phyloP scores from a whole-genome alignment of 768 basidiomycete species.

The Suillus cothurnatus region DNA sequence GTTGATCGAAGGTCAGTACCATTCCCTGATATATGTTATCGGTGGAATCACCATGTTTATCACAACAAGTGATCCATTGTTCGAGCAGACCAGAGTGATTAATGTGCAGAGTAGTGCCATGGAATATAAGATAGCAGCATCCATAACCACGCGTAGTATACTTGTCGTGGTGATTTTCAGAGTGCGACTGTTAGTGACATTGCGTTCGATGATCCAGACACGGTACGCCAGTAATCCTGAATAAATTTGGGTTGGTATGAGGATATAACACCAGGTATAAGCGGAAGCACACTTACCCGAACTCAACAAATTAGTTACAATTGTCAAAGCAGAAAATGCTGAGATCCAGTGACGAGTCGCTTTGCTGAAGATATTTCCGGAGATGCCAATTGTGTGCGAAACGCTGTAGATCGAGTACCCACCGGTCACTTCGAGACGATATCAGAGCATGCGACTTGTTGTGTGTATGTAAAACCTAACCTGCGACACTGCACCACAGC shows the following conservation, averaged over 20 bases:
- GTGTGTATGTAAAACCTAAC: conserved; percentile 14
- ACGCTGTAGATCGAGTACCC: conserved; percentile 20
- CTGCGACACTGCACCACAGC: conserved; percentile 29
- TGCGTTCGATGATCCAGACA: conserved; percentile 32
- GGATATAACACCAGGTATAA: not conserved
- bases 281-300: conserved; percentile 26
- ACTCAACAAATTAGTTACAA: conserved; percentile 34
- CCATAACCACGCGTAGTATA: conserved; percentile 36
- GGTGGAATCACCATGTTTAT: conserved; percentile 35
- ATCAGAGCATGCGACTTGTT: not conserved
- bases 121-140: conserved; percentile 42
- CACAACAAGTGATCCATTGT: conserved; percentile 36
- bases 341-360: conserved; percentile 36
- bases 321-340: conserved; percentile 33
- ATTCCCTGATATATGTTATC: not conserved
- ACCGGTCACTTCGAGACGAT: conserved; percentile 20
- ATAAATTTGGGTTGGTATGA: not conserved
- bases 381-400: conserved; percentile 3
- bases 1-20: not conserved
- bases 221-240: conserved; percentile 32
- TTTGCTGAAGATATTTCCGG: conserved; percentile 27
- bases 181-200: conserved; percentile 5
- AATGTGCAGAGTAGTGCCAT: conserved; percentile 36
- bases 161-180: conserved; percentile 5
- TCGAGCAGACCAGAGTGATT: conserved; percentile 27